phyloP scores from a whole-genome alignment of 2,329 filamentous ascomycete species.

The Aspergillus nomiae region DNA sequence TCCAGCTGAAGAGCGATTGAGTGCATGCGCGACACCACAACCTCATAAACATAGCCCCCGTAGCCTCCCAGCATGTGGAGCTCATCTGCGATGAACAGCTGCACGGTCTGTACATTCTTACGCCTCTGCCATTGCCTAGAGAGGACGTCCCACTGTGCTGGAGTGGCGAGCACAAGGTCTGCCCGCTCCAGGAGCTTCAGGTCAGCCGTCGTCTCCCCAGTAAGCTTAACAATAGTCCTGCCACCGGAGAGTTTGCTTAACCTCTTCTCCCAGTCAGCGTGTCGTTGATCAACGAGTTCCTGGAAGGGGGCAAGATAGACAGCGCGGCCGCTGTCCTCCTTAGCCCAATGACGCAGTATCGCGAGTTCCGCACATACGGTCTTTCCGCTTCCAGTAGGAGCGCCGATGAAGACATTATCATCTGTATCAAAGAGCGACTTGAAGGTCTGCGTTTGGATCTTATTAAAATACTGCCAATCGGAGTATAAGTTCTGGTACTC shows the following conservation, averaged over 20 bases:
- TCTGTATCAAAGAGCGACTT: conserved; percentile 89
- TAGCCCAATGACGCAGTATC: conserved; percentile 82
- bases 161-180: conserved; percentile 89
- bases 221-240: conserved; percentile 89
- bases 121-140: conserved; percentile 95
- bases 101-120: conserved; percentile 89
- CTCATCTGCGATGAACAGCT: conserved; percentile 92
- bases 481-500: conserved; percentile 83
- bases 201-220: conserved; percentile 88
- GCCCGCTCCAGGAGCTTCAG: conserved; percentile 83
- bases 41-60: conserved; percentile 88
- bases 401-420: conserved; percentile 89
- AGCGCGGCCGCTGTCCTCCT: conserved; percentile 70
- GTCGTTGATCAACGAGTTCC: conserved; percentile 80
- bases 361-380: conserved; percentile 96
- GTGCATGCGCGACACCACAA: conserved; percentile 96
- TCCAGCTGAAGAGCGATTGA: conserved; percentile 90
- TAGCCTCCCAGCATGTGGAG: conserved; percentile 88
- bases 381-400: conserved; percentile 94
- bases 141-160: conserved; percentile 91
- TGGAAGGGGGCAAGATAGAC: conserved; percentile 96
- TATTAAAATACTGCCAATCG: conserved; percentile 87
- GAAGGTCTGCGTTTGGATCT: conserved; percentile 96
- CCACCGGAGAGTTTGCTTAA: conserved; percentile 73
- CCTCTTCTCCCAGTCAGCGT: conserved; percentile 82